Conservation (phyloP, 352 stramenopile species). For the Phytophthora podocarpi region DNA sequence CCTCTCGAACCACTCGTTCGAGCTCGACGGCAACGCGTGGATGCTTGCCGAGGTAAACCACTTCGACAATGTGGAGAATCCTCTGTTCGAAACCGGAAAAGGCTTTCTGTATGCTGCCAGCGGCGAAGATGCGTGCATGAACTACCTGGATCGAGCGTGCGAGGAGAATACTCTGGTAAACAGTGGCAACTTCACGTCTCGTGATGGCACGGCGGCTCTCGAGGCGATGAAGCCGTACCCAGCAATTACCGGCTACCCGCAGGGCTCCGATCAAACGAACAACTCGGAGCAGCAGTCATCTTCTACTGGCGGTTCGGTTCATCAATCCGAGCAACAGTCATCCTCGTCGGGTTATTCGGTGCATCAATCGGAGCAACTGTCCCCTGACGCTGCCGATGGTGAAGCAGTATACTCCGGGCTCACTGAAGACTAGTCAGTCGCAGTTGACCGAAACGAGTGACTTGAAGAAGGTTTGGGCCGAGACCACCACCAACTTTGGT, state of each 20-base stretch:
- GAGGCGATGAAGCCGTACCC: slow-evolving; percentile 13
- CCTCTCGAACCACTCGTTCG: slow-evolving; percentile 45
- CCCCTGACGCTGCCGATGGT: no score
- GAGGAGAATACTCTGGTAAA: slow-evolving; percentile 27
- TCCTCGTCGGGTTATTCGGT: no score
- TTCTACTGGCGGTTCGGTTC: no score
- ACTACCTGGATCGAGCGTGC: slow-evolving; percentile 25
- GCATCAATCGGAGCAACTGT: no score
- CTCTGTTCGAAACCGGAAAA: slow-evolving; percentile 6
- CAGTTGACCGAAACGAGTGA: slow-evolving; percentile 6
- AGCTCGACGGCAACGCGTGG: slow-evolving; percentile 30
- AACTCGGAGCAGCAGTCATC: slow-evolving; percentile 5
- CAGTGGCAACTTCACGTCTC: slow-evolving; percentile 31
- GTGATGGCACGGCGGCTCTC: slow-evolving; percentile 10
- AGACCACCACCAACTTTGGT: slow-evolving; percentile 23
- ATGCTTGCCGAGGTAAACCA: slow-evolving; percentile 50
- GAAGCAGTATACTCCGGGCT: slow-evolving; percentile 26
- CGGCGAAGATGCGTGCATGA: slow-evolving; percentile 9
- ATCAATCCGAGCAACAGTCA: no score
- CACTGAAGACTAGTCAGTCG: slow-evolving; percentile 9
- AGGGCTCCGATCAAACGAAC: slow-evolving; percentile 7
- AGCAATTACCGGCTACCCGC: no score
- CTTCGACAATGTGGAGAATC: slow-evolving; percentile 38
- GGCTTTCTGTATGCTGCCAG: slow-evolving; percentile 16
- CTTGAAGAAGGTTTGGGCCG: slow-evolving; percentile 17